Base-by-base conservation (phyloP, 352 stramenopile genomes). In the Pseudoperonospora humuli region DNA sequence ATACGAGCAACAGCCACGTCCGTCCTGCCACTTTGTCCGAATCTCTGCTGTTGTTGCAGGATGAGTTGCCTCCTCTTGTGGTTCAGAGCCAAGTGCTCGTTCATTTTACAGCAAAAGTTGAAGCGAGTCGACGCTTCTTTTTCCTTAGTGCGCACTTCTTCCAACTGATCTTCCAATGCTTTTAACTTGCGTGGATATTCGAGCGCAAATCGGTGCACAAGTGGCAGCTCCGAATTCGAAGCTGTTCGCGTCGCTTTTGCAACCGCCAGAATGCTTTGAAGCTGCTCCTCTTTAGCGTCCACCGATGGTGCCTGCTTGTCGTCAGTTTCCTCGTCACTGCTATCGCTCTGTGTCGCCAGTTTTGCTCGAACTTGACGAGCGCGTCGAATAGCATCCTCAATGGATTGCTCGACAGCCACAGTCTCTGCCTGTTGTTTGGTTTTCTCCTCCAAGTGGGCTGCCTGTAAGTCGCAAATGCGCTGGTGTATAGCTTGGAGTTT, bases 161-260 rank as follows among this genome's bases (percentile, higher is more conserved):
- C 38, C 1, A 80, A 28, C 8, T 71, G 55, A 17, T 57, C 56
- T 37, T 84, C 54, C 42, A 80, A 21, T 15, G 44, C 32, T 36
- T 74, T 77, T 35, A 84, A 48, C 11, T 68, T 62, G 13, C 54
- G 58, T n/a, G 64, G 71, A 34, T 81, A 79, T 41, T 75, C 51
- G 18, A 86, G n/a, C 25, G 50, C 39, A 7, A 58, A 4, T 8
- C 20, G 40, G 3, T 48, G 29, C 13, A n/a, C 13, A 9, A 4
- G 3, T 17, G 45, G 33, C 6, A n/a, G 5, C 17, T 34, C 35
- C 28, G 23, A 45, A 10, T 25, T 23, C 11, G 40, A 28, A 14
- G 34, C 31, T 18, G 29, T 46, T 31, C 39, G 35, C n/a, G 54
- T 60, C 15, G 35, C 40, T 20, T 71, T 72, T 10, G 53, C 64